Evolutionary conservation across 1,284 basidiomycete species (phyloP).

Genomic region (Salmacisia buchloeana): DNA sequence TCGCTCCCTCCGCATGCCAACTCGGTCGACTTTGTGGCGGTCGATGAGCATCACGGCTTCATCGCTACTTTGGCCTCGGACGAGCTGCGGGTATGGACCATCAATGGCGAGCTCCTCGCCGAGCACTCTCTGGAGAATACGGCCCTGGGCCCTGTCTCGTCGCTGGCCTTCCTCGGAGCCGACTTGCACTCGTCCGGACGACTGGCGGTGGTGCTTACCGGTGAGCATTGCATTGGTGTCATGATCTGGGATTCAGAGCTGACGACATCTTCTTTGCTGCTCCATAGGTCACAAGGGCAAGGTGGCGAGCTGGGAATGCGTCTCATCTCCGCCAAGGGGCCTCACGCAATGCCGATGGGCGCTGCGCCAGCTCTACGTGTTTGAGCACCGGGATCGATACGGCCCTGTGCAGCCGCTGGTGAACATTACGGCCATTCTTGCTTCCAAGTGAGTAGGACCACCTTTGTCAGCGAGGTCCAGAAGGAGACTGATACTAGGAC

Average conservation of each 20-base stretch:
- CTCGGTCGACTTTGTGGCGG: slow-evolving; percentile 65
- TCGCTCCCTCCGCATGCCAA: slow-evolving; percentile 47
- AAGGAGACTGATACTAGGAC: background rate
- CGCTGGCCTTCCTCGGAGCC: slow-evolving; percentile 71
- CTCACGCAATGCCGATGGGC: slow-evolving; percentile 15
- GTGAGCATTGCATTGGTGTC: background rate
- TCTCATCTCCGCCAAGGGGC: background rate
- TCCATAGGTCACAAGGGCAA: slow-evolving; percentile 35
- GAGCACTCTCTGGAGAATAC: slow-evolving; percentile 54
- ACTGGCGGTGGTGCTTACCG: slow-evolving; percentile 39
- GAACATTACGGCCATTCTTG: background rate
- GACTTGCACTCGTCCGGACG: slow-evolving; percentile 53
- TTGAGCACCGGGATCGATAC: slow-evolving; percentile 30
- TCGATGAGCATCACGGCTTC: slow-evolving; percentile 79
- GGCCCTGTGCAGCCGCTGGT: slow-evolving; percentile 4
- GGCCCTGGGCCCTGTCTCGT: slow-evolving; percentile 56
- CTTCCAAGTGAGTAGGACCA: background rate
- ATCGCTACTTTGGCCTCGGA: slow-evolving; percentile 71
- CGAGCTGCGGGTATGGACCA: slow-evolving; percentile 68
- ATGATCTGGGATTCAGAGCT: background rate
- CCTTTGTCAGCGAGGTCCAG: background rate
- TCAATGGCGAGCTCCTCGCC: slow-evolving; percentile 70
- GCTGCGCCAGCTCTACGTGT: slow-evolving; percentile 28
- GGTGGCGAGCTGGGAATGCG: slow-evolving; percentile 40
- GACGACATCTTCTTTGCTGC: background rate